A percentile compares a stretch with the other conserved stretches of the same genome.
Conservation (phyloP, 1,139 yeast genomes). For the Saccharomyces hybrid region DNA sequence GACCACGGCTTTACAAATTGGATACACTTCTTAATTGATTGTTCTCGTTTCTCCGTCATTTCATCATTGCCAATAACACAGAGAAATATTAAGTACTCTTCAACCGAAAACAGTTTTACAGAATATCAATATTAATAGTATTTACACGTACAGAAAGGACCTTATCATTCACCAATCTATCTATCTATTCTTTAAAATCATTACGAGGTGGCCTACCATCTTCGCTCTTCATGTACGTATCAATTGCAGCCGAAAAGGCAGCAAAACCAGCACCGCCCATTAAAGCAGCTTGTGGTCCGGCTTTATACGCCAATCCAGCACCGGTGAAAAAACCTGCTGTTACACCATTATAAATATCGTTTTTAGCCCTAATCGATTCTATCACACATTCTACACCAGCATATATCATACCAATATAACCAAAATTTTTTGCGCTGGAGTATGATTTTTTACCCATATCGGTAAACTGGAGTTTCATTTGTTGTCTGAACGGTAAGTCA, state of each 20-base stretch:
- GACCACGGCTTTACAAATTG: too few species aligned
- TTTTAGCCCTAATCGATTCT: slow-evolving; percentile 72
- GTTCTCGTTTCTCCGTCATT: not conserved
- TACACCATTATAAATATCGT: slow-evolving; percentile 86
- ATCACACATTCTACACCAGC: slow-evolving; percentile 92
- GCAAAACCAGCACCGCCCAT: slow-evolving; percentile 99
- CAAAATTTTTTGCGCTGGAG: slow-evolving; percentile 87
- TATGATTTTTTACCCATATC: slow-evolving; percentile 89
- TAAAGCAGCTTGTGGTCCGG: slow-evolving; percentile 89
- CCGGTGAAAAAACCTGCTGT: slow-evolving; percentile 95
- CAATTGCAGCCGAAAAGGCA: slow-evolving; percentile 90
- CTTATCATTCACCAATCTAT: not conserved
- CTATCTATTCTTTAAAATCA: slow-evolving; percentile 68
- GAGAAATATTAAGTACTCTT: not conserved
- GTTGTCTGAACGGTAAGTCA: slow-evolving; percentile 86
- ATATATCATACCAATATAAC: slow-evolving; percentile 86
- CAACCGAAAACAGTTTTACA: not conserved
- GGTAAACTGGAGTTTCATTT: slow-evolving; percentile 79
- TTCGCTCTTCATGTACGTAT: slow-evolving; percentile 81
- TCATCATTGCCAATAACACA: not conserved
- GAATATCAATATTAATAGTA: not conserved
- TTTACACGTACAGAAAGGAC: not conserved
- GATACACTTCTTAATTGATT: too few species aligned
- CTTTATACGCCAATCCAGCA: slow-evolving; percentile 85
- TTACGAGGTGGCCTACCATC: slow-evolving; percentile 76